A percentile compares a stretch with the other conserved stretches of the same genome.
phyloP scores from a whole-genome alignment of 768 basidiomycete genomes.

The Amanita phalloides region DNA sequence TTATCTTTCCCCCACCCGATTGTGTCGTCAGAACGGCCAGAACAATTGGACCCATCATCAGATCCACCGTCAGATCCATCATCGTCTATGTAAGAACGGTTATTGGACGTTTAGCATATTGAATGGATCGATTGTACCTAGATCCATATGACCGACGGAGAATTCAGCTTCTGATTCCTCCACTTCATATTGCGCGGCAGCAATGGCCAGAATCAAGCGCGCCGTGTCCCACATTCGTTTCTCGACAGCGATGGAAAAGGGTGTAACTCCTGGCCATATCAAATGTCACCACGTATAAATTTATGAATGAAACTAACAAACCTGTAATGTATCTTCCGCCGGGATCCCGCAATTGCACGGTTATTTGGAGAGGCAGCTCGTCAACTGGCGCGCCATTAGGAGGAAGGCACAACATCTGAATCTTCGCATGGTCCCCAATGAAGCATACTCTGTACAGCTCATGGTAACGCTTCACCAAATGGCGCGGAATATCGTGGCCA shows the following conservation, averaged over 20 bases:
- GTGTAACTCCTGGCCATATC: conserved; percentile 27
- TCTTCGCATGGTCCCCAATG: conserved; percentile 21
- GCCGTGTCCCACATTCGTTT: conserved; percentile 47
- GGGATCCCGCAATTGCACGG: conserved; percentile 19
- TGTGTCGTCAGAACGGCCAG: conserved; percentile 19
- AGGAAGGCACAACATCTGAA: conserved; percentile 45
- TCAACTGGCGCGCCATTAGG: conserved; percentile 16
- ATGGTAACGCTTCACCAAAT: neutral
- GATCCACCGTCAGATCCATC: conserved; percentile 30
- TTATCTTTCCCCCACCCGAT: conserved; percentile 17
- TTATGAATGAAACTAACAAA: conserved; percentile 5
- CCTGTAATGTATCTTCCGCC: conserved; percentile 13
- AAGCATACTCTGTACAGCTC: conserved; percentile 3
- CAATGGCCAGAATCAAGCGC: conserved; percentile 46
- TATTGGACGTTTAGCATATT: neutral
- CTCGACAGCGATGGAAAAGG: conserved; percentile 37
- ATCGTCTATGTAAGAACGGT: conserved; percentile 11
- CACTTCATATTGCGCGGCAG: conserved; percentile 39
- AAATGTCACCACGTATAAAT: neutral
- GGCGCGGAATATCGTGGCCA: neutral
- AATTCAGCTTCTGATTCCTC: conserved; percentile 1
- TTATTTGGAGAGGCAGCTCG: conserved; percentile 30
- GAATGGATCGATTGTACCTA: neutral
- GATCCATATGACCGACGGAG: conserved; percentile 2
- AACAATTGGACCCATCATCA: conserved; percentile 26